Evolutionary conservation across 192 early-diverging fungal genomes (phyloP), one percentile per base, ranked within the genome.

Genomic region (Obelidium mucronatum): DNA sequence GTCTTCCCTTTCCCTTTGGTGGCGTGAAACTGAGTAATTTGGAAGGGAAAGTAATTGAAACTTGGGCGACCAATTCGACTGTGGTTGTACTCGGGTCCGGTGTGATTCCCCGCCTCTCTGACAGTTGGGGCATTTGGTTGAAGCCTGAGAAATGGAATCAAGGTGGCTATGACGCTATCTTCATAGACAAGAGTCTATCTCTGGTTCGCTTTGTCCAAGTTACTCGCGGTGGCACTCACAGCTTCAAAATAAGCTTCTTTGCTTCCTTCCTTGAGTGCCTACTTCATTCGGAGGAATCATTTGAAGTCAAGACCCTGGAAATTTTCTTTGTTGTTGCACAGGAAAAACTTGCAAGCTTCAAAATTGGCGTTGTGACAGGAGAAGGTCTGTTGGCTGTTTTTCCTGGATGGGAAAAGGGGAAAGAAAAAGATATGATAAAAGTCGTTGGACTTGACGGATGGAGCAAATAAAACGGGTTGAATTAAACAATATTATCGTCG

Each of bases 371-470:
- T 52, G 51, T 52, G 15, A 52, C 51, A 15, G 51, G 51, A 15
- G 51, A 52, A n/a, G 51, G 51, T 52, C 51, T 52, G 51, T n/a
- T 52, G n/a, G 13, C 51, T 52, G 51, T n/a, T n/a, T 52, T 52
- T 52, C 51, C 51, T 17, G 51, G 51, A n/a, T 52, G 51, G 51
- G n/a, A n/a, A n/a, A 52, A 52, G n/a, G 51, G 51, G 15, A 13
- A 52, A 15, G 51, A 52, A 52, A 52, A n/a, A n/a, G 51, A 52
- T 17, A 52, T 17, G 13, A n/a, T 52, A n/a, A 52, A 52, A 52
- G n/a, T 52, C 13, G 13, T 17, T 52, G 51, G 51, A 52, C 13
- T 52, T 52, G n/a, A n/a, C n/a, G n/a, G n/a, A n/a, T n/a, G n/a
- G n/a, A n/a, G n/a, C n/a, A n/a, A n/a, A n/a, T n/a, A n/a, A n/a